These are phyloP conservation scores for Teunomyces pallodes DNA, from an alignment of 805 yeast species.

Conservation along the genomic window DNA sequence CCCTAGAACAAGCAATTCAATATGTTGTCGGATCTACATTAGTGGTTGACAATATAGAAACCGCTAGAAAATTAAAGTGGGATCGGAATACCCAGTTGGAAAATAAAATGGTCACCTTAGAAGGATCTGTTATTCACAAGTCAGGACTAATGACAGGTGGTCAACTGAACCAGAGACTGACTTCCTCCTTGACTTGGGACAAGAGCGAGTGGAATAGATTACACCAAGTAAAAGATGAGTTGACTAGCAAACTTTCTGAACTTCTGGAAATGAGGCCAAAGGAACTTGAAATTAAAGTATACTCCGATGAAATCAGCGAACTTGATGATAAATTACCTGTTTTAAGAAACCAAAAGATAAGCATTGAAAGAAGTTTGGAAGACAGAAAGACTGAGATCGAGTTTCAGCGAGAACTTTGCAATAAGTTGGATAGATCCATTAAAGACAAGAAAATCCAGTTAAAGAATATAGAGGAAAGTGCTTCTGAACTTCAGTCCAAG, in stretches of 20 bases:
- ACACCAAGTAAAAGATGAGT: conserved; percentile 47
- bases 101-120: conserved; percentile 72
- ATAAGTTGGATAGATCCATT: conserved; percentile 19
- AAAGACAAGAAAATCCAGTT: conserved; percentile 14
- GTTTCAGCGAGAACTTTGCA: conserved; percentile 37
- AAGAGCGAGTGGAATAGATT: conserved; percentile 62
- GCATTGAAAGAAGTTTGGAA: conserved; percentile 41
- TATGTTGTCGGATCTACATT: conserved; percentile 78
- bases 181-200: conserved; percentile 58
- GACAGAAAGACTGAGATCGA: conserved; percentile 51
- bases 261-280: conserved; percentile 50
- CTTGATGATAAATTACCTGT: conserved; percentile 41
- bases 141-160: conserved; percentile 96
- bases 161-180: conserved; percentile 44
- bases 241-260: conserved; percentile 50
- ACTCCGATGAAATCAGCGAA: conserved; percentile 54
- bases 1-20: conserved; percentile 71
- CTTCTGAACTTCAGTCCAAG: conserved; percentile 18
- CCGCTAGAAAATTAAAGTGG: conserved; percentile 78
- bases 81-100: conserved; percentile 31
- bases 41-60: conserved; percentile 65
- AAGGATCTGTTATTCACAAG: conserved; percentile 81
- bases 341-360: conserved; percentile 44
- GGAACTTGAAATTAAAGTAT: conserved; percentile 52
- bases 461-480: conserved; percentile 14